Evolutionary conservation across 2,329 filamentous ascomycete species (phyloP), one percentile per base, ranked within the genome.

Genomic region (Metarhizium sp.): DNA sequence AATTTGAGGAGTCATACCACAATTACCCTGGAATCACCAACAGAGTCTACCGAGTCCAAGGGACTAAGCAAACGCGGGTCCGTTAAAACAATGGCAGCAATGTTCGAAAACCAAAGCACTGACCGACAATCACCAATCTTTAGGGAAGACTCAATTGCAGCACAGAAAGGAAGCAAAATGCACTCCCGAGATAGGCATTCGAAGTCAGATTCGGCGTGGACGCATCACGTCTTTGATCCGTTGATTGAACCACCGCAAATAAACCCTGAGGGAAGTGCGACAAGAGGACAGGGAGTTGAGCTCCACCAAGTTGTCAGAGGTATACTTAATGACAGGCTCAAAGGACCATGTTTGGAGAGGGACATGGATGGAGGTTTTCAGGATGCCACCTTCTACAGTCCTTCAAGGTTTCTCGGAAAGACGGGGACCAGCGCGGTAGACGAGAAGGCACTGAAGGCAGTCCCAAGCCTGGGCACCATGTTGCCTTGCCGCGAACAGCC

Each of bases 41-140:
- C 55, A 6, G 55, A 59, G 2, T 60, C 62, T 40, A 62, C 57
- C 14, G 51, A 62, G 40, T 56, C 59, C 2, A 60, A 59, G 7
- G 58, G 58, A 1, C 55, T 62, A 4, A 64, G 54, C 29, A 74
- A 66, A 25, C 59, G 55, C 57, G 62, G 64, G 20, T 64, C 68
- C 3, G 78, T 80, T 13, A 77, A 68, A 59, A 76, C 75, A 2
- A 79, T 82, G 70, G 73, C 78, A 4, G 78, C 78, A 40, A 71
- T 74, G 62, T 80, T 80, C 62, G 76, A 82, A 58, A 71, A 61
- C 7, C 61, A 62, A 14, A 16, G 57, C 60, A 7, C 34, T 40
- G 45, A 49, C 55, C 29, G 18, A 5, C 38, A 48, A n/a, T 47
- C 29, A 25, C 30, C 45, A 6, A 25, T 36, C 18, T 16, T 10